These are phyloP conservation scores for Micractinium sp. DNA, from an alignment of 139 green algal genomes.

Conservation along the genomic window DNA sequence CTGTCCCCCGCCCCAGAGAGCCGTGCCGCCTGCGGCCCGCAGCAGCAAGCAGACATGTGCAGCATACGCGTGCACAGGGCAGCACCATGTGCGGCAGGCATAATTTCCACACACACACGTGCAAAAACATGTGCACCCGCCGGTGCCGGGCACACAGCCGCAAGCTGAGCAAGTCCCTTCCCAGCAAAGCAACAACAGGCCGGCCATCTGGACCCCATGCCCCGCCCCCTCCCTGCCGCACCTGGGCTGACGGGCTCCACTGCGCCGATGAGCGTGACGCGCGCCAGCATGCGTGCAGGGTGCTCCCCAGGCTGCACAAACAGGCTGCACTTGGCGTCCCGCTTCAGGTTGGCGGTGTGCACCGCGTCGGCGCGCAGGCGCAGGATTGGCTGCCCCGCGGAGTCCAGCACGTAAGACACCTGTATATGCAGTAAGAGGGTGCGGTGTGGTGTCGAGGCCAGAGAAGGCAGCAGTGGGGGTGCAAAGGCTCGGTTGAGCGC, in stretches of 20 bases:
- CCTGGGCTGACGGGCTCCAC: slow-evolving; percentile 46
- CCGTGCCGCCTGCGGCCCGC: too few relatives aligned
- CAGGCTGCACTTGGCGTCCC: slow-evolving; percentile 71
- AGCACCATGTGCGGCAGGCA: too few relatives aligned
- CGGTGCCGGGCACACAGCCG: background rate
- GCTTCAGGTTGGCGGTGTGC: slow-evolving; percentile 78
- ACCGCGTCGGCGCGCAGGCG: slow-evolving; percentile 67
- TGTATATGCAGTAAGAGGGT: too few relatives aligned
- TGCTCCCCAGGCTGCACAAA: slow-evolving; percentile 80
- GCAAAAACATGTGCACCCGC: too few relatives aligned
- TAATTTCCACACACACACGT: too few relatives aligned
- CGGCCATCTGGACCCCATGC: background rate
- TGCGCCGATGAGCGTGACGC: slow-evolving; percentile 77
- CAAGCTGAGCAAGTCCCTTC: too few relatives aligned
- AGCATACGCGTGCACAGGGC: too few relatives aligned
- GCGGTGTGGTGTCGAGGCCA: too few relatives aligned
- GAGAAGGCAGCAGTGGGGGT: too few relatives aligned
- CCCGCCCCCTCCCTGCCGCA: background rate
- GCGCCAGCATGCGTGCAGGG: slow-evolving; percentile 76
- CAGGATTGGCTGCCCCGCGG: slow-evolving; percentile 73
- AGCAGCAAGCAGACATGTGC: too few relatives aligned
- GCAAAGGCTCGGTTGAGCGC: too few relatives aligned
- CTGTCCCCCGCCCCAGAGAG: background rate
- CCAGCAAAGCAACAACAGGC: too few relatives aligned
- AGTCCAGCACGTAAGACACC: slow-evolving; percentile 77